Evolutionary conservation across 192 early-diverging fungal genomes (phyloP).

Genomic region (Anaeromyces robustus): DNA sequence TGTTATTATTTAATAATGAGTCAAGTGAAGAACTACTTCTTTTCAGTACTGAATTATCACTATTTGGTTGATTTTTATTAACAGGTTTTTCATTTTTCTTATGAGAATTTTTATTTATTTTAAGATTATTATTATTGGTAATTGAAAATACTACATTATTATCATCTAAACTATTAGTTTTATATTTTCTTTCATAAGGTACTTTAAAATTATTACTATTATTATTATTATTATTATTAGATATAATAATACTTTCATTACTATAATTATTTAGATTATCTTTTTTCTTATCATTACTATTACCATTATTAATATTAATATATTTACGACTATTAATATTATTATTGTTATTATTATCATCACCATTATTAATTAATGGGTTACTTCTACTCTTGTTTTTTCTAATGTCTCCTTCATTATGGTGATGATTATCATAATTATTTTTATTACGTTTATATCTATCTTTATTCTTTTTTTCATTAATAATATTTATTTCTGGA

Average conservation of each 20-base stretch:
- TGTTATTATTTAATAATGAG: not conserved
- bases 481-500: not conserved
- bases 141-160: not conserved
- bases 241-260: not conserved
- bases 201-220: not conserved
- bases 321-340: too few relatives aligned
- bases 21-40: not conserved
- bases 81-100: not conserved
- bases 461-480: not conserved
- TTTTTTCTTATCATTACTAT: not conserved
- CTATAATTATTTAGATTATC: not conserved
- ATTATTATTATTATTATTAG: not conserved
- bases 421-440: too few relatives aligned
- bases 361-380: too few relatives aligned
- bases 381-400: too few relatives aligned
- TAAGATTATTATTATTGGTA: not conserved
- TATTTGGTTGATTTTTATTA: too few relatives aligned
- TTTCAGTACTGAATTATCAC: not conserved
- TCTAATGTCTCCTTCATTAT: too few relatives aligned
- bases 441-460: not conserved
- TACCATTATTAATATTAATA: not conserved
- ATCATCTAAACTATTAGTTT: not conserved
- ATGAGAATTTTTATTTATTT: not conserved
- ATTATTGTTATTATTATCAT: too few relatives aligned
- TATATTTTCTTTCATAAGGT: not conserved